Evolutionary conservation across 352 stramenopile genomes (phyloP).

Genomic region (Phytopythium oedochilum): DNA sequence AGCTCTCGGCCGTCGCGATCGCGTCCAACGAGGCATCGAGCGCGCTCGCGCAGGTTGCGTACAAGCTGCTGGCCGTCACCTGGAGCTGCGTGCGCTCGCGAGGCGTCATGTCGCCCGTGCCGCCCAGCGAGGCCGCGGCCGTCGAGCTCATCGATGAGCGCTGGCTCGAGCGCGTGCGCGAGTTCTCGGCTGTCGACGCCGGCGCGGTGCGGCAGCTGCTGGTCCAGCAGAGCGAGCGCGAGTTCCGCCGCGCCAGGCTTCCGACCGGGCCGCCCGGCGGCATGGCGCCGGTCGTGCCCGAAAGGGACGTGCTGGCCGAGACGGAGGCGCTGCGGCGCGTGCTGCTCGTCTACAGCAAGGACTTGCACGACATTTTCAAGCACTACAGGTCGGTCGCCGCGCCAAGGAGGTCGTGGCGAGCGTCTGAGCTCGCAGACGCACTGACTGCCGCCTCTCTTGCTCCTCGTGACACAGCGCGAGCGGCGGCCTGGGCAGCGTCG

Average conservation of each 20-base stretch:
- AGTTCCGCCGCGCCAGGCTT: not conserved
- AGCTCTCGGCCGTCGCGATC: constrained; percentile 55
- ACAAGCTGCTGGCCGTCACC: constrained; percentile 61
- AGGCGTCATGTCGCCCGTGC: constrained; percentile 6
- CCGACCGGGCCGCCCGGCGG: not conserved
- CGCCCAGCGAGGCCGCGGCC: constrained; percentile 18
- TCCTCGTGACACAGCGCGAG: constrained; percentile 36
- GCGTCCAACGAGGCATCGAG: constrained; percentile 73
- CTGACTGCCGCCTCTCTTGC: too few relatives aligned
- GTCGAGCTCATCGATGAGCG: constrained; percentile 60
- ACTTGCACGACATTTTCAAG: constrained; percentile 81
- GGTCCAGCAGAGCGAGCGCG: constrained; percentile 32
- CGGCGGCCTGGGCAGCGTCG: constrained; percentile 52
- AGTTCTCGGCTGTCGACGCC: constrained; percentile 52
- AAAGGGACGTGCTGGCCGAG: constrained; percentile 50
- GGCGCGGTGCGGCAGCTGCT: constrained; percentile 54
- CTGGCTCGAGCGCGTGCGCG: constrained; percentile 50
- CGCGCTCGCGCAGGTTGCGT: constrained; percentile 56
- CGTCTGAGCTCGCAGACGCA: too few relatives aligned
- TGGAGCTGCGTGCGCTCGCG: constrained; percentile 51
- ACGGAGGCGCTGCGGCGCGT: constrained; percentile 47
- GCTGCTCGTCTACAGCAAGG: constrained; percentile 61
- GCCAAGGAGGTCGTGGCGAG: too few relatives aligned
- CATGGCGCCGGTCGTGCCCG: constrained; percentile 36
- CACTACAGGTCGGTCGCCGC: constrained; percentile 50